phyloP scores from a whole-genome alignment of 2,329 filamentous ascomycete genomes.

The Xylariaceae sp. region DNA sequence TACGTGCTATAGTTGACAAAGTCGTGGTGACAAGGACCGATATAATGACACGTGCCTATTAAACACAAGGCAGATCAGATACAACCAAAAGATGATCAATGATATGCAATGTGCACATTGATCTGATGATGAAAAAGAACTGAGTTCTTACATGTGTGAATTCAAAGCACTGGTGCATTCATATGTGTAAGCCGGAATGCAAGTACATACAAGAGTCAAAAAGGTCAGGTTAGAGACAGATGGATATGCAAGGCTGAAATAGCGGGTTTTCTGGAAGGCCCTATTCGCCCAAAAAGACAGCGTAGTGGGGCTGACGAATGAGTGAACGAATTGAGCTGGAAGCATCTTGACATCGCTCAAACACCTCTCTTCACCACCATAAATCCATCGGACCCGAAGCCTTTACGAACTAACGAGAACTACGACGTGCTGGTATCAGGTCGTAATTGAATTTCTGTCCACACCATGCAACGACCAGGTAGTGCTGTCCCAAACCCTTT shows the following conservation, averaged over 20 bases:
- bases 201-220: too few relatives aligned
- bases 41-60: too few relatives aligned
- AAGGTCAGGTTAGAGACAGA: too few relatives aligned
- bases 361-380: background rate
- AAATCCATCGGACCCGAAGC: slow-evolving; percentile 1
- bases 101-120: too few relatives aligned
- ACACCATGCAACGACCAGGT: slow-evolving; percentile 58
- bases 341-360: background rate
- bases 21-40: too few relatives aligned
- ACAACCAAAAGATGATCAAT: too few relatives aligned
- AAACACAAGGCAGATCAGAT: too few relatives aligned
- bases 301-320: slow-evolving; percentile 3
- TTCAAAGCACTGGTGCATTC: slow-evolving; percentile 1
- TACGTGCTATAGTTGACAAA: too few relatives aligned
- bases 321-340: slow-evolving; percentile 14
- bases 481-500: slow-evolving; percentile 31
- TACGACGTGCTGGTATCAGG: too few relatives aligned
- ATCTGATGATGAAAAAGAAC: too few relatives aligned
- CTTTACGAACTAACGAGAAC: slow-evolving; percentile 9
- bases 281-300: slow-evolving; percentile 5
- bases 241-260: slow-evolving; percentile 15
- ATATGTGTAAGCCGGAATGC: background rate
- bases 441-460: slow-evolving; percentile 8
- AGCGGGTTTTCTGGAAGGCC: background rate
- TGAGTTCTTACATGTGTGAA: too few relatives aligned